Percentiles rank a stretch among this genome's conserved stretches.
Conservation (phyloP, 495 filamentous ascomycete species). For the Rhypophila decipiens region DNA sequence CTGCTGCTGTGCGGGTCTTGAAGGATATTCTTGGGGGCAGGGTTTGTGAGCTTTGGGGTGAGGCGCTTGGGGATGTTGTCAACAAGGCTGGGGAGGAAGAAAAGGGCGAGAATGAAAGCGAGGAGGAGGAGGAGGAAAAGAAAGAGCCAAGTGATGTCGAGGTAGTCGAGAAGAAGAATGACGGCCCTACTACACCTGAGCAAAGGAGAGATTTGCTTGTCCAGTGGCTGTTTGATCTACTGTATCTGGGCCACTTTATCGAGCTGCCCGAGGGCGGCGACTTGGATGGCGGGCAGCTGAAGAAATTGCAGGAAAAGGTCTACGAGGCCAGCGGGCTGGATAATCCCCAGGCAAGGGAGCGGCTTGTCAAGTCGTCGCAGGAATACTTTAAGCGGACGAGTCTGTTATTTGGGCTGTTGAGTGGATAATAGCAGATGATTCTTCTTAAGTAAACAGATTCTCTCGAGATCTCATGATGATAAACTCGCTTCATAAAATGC, state of each 20-base stretch:
- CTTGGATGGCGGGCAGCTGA: conserved; percentile 32
- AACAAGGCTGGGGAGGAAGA: not conserved
- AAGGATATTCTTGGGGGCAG: conserved; percentile 49
- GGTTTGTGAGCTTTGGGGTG: conserved; percentile 36
- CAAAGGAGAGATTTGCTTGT: conserved; percentile 49
- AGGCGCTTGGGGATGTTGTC: conserved; percentile 22
- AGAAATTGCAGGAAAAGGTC: conserved; percentile 39
- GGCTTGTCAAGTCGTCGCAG: conserved; percentile 49
- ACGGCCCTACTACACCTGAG: conserved; percentile 8
- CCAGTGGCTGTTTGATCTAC: conserved; percentile 73
- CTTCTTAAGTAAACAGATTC: conserved; percentile 15
- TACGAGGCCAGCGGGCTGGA: conserved; percentile 41
- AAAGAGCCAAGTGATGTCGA: conserved; percentile 10
- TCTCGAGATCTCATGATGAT: too few relatives aligned
- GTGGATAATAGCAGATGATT: too few relatives aligned
- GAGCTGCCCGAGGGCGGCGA: conserved; percentile 5
- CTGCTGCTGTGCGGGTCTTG: conserved; percentile 55
- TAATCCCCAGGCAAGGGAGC: conserved; percentile 33
- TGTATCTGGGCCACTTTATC: conserved; percentile 53
- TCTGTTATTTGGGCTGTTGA: conserved; percentile 59
- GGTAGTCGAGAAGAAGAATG: not conserved
- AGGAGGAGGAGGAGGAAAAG: conserved; percentile 2
- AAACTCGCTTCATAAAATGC: not conserved
- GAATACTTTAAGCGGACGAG: conserved; percentile 79
- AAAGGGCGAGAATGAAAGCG: not conserved